phyloP scores from a whole-genome alignment of 768 basidiomycete species.

The Kwoniella bestiolae region DNA sequence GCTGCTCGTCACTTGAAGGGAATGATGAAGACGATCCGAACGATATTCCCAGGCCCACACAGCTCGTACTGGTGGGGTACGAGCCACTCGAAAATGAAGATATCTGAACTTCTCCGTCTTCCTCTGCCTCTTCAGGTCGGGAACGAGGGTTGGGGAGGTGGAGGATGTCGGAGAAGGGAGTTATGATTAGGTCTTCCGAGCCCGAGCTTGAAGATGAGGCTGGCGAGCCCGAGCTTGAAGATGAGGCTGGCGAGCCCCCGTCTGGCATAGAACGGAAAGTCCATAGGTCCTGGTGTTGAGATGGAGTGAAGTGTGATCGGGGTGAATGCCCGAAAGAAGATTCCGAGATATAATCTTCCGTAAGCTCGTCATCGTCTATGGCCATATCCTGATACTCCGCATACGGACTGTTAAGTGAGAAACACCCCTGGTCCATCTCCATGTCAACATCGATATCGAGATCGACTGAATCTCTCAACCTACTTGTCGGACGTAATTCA shows the following conservation, averaged over 20 bases:
- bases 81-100: neutral
- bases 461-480: neutral
- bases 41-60: neutral
- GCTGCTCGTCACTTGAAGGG: neutral
- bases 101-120: neutral
- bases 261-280: neutral
- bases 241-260: neutral
- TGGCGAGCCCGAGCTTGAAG: neutral
- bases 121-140: neutral
- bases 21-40: neutral
- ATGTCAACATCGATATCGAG: neutral
- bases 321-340: neutral
- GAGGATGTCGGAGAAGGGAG: neutral
- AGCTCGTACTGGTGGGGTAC: neutral
- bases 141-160: neutral
- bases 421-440: too few species aligned
- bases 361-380: neutral
- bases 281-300: neutral
- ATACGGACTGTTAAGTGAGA: too few species aligned
- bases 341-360: neutral
- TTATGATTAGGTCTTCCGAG: neutral
- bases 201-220: neutral
- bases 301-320: neutral
- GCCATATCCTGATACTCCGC: too few species aligned
- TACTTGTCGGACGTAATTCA: neutral